Evolutionary conservation across 345 rosid species (phyloP).

Genomic region (Citrus maxima): DNA sequence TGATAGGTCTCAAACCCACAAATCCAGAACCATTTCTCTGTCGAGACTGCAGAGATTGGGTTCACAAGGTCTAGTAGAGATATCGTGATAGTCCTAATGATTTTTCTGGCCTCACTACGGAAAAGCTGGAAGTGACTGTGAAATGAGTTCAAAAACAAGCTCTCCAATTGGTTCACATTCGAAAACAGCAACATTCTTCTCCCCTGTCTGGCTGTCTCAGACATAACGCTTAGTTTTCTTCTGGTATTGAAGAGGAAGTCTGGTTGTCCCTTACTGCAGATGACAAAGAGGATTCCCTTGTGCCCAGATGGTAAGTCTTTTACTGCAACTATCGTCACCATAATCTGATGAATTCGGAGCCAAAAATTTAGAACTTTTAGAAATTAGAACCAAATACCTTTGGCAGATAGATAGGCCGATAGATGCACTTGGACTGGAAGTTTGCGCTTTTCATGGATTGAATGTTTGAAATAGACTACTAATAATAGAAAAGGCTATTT

Average conservation of each 20-base stretch:
- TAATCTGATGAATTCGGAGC: slow-evolving; percentile 4
- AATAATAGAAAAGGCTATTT: neutral
- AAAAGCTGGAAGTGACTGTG: neutral
- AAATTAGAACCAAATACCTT: neutral
- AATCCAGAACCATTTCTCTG: slow-evolving; percentile 28
- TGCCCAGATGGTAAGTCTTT: slow-evolving; percentile 2
- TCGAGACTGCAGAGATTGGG: slow-evolving; percentile 17
- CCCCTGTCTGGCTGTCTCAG: neutral
- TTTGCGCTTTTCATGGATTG: neutral
- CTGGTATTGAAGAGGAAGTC: slow-evolving; percentile 11
- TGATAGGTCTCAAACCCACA: slow-evolving; percentile 2
- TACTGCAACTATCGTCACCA: slow-evolving; percentile 21
- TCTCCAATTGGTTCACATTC: slow-evolving; percentile 26
- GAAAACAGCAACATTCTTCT: slow-evolving; percentile 20
- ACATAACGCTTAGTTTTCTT: slow-evolving; percentile 20
- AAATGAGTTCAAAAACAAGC: slow-evolving; percentile 23
- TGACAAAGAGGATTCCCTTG: slow-evolving; percentile 1
- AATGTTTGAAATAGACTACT: neutral
- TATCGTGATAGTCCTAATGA: slow-evolving; percentile 21
- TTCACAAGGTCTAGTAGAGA: slow-evolving; percentile 21
- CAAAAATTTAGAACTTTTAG: neutral
- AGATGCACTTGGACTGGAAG: neutral
- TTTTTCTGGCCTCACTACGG: neutral
- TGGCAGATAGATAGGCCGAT: neutral
- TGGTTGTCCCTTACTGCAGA: slow-evolving; percentile 15